Conservation (phyloP, 495 filamentous ascomycete genomes). For the Talaromyces thailandensis region DNA sequence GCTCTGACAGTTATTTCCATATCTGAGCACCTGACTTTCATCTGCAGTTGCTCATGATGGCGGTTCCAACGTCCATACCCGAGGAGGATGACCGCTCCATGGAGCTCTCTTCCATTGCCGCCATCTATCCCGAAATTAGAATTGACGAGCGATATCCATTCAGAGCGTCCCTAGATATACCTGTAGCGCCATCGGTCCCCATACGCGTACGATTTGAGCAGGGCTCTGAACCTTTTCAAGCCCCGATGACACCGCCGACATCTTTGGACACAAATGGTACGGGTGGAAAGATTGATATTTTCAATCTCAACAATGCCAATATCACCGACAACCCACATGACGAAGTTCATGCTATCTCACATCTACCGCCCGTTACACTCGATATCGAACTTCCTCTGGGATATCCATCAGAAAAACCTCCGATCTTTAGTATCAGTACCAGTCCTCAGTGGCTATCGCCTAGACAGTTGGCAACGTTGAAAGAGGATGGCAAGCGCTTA, state of each 20-base stretch:
- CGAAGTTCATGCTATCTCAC: conserved; percentile 56
- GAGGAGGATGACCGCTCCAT: conserved; percentile 63
- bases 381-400: conserved; percentile 59
- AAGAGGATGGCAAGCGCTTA: conserved; percentile 48
- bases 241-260: conserved; percentile 35
- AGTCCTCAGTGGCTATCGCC: conserved; percentile 62
- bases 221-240: conserved; percentile 31
- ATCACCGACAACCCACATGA: conserved; percentile 10
- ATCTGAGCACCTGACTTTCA: background rate
- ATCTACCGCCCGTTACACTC: conserved; percentile 69
- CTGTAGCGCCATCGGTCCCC: conserved; percentile 59
- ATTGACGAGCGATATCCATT: conserved; percentile 47
- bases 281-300: conserved; percentile 10
- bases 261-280: conserved; percentile 27
- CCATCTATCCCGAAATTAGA: conserved; percentile 83
- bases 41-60: conserved; percentile 13
- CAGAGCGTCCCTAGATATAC: conserved; percentile 60
- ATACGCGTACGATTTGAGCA: conserved; percentile 62
- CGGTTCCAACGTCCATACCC: conserved; percentile 17
- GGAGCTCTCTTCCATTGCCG: conserved; percentile 73
- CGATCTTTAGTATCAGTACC: conserved; percentile 56
- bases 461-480: conserved; percentile 45
- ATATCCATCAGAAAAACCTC: conserved; percentile 65
- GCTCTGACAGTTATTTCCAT: background rate
- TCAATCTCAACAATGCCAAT: conserved; percentile 16